These are phyloP conservation scores for Silene conica DNA, from an alignment of 148 eudicot species.

Conservation along the genomic window DNA sequence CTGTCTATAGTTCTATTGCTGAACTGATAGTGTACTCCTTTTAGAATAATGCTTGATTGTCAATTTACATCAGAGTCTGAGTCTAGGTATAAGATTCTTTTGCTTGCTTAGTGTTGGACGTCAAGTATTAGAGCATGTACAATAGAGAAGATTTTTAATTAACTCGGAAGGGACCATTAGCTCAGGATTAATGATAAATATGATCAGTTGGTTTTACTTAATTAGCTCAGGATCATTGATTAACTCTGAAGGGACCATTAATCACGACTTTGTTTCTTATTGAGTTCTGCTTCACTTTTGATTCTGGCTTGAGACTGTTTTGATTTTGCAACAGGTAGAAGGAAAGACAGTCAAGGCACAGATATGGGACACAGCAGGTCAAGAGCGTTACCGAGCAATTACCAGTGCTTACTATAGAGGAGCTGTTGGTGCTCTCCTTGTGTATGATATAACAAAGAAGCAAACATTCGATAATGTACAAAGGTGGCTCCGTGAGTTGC, in stretches of 20 bases:
- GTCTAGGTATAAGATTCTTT: neutral
- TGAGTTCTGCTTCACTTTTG: neutral
- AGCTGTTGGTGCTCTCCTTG: constrained; percentile 64
- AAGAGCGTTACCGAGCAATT: constrained; percentile 60
- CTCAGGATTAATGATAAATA: too few species aligned
- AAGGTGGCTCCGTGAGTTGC: constrained; percentile 59
- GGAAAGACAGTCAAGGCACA: constrained; percentile 70
- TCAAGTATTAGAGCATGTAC: neutral
- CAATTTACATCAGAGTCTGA: neutral
- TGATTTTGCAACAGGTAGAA: constrained; percentile 37
- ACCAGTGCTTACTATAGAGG: constrained; percentile 67
- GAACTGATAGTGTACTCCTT: neutral
- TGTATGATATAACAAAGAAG: constrained; percentile 55
- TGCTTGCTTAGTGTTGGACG: neutral
- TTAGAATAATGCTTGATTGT: neutral
- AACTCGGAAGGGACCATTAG: too few species aligned
- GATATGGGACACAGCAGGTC: constrained; percentile 69
- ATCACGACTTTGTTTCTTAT: neutral
- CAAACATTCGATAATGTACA: constrained; percentile 58
- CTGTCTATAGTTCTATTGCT: neutral
- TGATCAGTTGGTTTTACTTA: neutral
- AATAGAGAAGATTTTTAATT: too few species aligned
- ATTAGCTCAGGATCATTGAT: too few species aligned
- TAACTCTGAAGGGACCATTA: too few species aligned
- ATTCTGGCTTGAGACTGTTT: neutral